phyloP scores from a whole-genome alignment of 768 basidiomycete genomes.

The Saitozyma podzolica region DNA sequence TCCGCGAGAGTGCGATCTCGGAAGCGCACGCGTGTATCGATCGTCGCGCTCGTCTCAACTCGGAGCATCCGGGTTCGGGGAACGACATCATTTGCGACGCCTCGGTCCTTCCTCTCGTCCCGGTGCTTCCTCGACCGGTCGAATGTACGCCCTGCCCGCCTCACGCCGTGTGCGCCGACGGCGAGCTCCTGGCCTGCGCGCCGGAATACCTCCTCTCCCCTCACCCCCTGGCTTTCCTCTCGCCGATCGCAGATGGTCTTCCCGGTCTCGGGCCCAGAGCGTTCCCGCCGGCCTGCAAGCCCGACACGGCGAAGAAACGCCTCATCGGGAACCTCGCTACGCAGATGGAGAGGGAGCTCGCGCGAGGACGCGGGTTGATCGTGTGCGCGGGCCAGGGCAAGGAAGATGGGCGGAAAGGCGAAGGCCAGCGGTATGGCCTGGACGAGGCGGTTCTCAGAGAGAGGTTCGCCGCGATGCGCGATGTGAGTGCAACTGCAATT shows the following conservation, averaged over 20 bases:
- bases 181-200: constrained; percentile 47
- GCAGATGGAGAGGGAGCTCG: constrained; percentile 40
- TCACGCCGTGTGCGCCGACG: constrained; percentile 51
- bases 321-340: constrained; percentile 49
- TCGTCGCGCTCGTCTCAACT: constrained; percentile 21
- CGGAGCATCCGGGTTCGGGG: constrained; percentile 17
- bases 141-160: constrained; percentile 53
- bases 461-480: constrained; percentile 29
- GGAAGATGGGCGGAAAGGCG: constrained; percentile 38
- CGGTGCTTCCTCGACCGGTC: constrained; percentile 39
- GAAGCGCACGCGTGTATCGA: constrained; percentile 33
- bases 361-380: constrained; percentile 45
- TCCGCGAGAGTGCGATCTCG: constrained; percentile 27
- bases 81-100: constrained; percentile 39
- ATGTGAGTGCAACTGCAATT: constrained; percentile 26
- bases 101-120: constrained; percentile 44
- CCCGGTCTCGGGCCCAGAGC: constrained; percentile 46
- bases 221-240: constrained; percentile 25
- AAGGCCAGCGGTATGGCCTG: constrained; percentile 37
- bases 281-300: constrained; percentile 50
- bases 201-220: constrained; percentile 49
- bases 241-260: constrained; percentile 36
- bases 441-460: constrained; percentile 28
- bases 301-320: constrained; percentile 53
- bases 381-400: constrained; percentile 49